Evolutionary conservation across 169 alveolate genomes (phyloP).

Genomic region (Eimeria zaria): DNA sequence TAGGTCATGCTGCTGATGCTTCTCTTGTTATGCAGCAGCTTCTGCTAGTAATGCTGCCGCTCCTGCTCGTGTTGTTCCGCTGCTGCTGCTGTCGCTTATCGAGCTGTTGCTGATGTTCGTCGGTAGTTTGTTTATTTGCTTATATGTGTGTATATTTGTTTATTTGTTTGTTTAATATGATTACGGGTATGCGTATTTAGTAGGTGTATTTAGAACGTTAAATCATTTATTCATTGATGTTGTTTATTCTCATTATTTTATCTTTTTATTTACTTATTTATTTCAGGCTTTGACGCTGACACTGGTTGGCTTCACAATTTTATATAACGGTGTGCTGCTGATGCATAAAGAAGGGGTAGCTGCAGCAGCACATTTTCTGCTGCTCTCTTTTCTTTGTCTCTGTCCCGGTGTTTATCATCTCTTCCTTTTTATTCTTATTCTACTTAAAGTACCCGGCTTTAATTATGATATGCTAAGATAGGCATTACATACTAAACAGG

Average conservation of each 20-base stretch:
- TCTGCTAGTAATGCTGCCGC: neutral
- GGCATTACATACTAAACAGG: neutral
- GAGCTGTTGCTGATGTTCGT: neutral
- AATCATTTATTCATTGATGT: no score
- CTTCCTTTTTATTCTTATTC: neutral
- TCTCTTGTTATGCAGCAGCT: no score
- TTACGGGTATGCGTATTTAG: no score
- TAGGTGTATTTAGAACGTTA: no score
- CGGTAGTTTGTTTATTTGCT: neutral
- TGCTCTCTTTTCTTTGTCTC: conserved; percentile 41
- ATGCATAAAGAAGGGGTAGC: neutral
- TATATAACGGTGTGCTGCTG: neutral
- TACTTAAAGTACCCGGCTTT: conserved; percentile 44
- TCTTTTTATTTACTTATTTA: no score
- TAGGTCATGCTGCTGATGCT: neutral
- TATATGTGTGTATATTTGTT: neutral
- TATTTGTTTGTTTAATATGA: no score
- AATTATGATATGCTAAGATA: neutral
- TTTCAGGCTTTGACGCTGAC: conserved; percentile 2
- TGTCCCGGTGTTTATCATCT: conserved; percentile 52
- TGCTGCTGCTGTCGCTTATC: neutral
- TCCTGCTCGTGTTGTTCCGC: neutral
- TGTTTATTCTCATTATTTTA: no score
- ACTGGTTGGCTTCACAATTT: neutral
- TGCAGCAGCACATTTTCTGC: neutral